Evolutionary conservation across 768 basidiomycete species (phyloP).

Genomic region (Tylopilus rubrobrunneus): DNA sequence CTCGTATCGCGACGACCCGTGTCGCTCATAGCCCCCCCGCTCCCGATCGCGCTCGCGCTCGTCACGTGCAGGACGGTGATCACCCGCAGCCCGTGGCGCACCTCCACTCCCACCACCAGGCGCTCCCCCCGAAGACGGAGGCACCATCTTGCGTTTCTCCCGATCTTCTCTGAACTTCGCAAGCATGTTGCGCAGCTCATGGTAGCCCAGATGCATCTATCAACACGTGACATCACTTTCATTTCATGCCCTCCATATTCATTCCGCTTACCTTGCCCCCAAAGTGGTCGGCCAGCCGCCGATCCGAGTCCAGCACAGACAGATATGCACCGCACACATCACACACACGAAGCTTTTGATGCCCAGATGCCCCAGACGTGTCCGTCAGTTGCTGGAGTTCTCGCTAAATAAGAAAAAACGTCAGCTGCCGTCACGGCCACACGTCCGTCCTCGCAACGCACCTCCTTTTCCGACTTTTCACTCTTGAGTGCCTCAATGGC

Average conservation of each 20-base stretch:
- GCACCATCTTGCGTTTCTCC: slow-evolving; percentile 68
- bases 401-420: slow-evolving; percentile 51
- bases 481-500: slow-evolving; percentile 97
- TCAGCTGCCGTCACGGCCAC: neutral
- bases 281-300: slow-evolving; percentile 98
- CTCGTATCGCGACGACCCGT: no score
- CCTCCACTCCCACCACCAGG: slow-evolving; percentile 26
- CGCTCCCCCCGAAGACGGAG: slow-evolving; percentile 38
- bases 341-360: slow-evolving; percentile 99
- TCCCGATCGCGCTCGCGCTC: slow-evolving; percentile 66
- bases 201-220: slow-evolving; percentile 99
- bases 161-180: slow-evolving; percentile 87
- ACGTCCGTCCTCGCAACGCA: slow-evolving; percentile 23
- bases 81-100: slow-evolving; percentile 34
- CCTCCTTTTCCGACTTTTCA: slow-evolving; percentile 96
- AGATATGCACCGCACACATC: slow-evolving; percentile 99
- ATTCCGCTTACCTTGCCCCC: slow-evolving; percentile 84
- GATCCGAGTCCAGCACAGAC: slow-evolving; percentile 95
- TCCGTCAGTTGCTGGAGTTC: slow-evolving; percentile 96
- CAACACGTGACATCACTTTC: slow-evolving; percentile 30
- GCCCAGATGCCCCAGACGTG: slow-evolving; percentile 98
- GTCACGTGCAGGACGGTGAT: slow-evolving; percentile 59
- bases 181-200: slow-evolving; percentile 94
- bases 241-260: slow-evolving; percentile 13
- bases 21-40: slow-evolving; percentile 66